phyloP scores from a whole-genome alignment of 2,329 filamentous ascomycete species.

The Septoria linicola region DNA sequence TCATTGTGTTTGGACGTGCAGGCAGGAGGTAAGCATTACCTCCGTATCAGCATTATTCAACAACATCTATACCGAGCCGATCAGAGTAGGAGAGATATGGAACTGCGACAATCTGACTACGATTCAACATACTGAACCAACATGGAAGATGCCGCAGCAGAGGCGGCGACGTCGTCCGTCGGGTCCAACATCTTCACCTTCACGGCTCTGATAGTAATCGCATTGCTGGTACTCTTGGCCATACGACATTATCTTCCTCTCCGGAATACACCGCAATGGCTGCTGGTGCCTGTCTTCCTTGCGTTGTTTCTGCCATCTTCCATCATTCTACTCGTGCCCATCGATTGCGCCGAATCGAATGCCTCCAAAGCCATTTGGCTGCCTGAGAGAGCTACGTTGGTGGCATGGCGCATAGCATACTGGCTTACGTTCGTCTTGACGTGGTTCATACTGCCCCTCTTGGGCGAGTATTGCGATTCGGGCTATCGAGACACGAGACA shows the following conservation, averaged over 20 bases:
- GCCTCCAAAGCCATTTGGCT: conserved; percentile 79
- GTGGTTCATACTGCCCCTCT: conserved; percentile 91
- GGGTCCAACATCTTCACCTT: conserved; percentile 78
- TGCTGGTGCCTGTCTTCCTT: conserved; percentile 89
- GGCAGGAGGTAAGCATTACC: no score
- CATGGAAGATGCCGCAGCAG: conserved; percentile 2
- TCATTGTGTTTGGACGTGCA: no score
- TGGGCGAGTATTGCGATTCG: conserved; percentile 92
- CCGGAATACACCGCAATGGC: conserved; percentile 83
- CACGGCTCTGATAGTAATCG: conserved; percentile 70
- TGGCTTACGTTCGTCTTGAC: conserved; percentile 96
- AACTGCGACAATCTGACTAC: not conserved
- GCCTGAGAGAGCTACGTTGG: conserved; percentile 71
- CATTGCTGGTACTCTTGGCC: conserved; percentile 74
- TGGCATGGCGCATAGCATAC: conserved; percentile 92
- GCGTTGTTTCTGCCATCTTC: conserved; percentile 90
- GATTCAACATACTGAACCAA: not conserved
- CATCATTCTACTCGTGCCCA: conserved; percentile 87
- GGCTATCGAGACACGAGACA: conserved; percentile 85
- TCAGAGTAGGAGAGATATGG: conserved; percentile 1
- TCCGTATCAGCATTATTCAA: not conserved
- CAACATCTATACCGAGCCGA: not conserved
- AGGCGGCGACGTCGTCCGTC: conserved; percentile 59
- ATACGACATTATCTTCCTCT: conserved; percentile 87
- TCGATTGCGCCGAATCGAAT: conserved; percentile 69